phyloP scores from a whole-genome alignment of 441 rosid genomes.

The Erodium chrysanthum region DNA sequence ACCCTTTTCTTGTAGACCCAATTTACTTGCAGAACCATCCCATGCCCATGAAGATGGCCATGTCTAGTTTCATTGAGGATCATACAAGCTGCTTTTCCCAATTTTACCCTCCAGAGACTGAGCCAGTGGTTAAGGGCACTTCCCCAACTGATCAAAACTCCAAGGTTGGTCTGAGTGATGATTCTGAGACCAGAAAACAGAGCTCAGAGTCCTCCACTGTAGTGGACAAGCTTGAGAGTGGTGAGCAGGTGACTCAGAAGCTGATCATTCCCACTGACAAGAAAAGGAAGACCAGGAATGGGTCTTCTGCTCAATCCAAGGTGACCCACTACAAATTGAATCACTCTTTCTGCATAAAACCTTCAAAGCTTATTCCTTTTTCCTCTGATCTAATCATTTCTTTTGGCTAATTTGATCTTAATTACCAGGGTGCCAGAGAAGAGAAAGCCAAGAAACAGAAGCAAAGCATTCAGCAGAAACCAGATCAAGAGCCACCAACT shows the following conservation, averaged over 20 bases:
- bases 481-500: conserved; percentile 20
- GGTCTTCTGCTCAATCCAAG: conserved; percentile 28
- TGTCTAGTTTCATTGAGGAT: conserved; percentile 28
- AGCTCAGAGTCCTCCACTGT: conserved; percentile 31
- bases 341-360: no score
- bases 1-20: conserved; percentile 31
- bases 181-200: conserved; percentile 29
- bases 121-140: background rate
- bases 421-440: conserved; percentile 28
- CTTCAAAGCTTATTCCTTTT: background rate
- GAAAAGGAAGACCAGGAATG: conserved; percentile 25
- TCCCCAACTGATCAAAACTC: conserved; percentile 17
- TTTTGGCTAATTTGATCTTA: background rate
- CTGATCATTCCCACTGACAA: conserved; percentile 17
- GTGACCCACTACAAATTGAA: no score
- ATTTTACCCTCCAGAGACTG: conserved; percentile 13
- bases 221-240: conserved; percentile 37
- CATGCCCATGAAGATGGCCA: background rate
- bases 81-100: conserved; percentile 22
- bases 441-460: conserved; percentile 37
- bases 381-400: background rate
- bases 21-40: conserved; percentile 21
- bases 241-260: conserved; percentile 35
- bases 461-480: conserved; percentile 26
- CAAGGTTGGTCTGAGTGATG: conserved; percentile 20